Conservation (phyloP, 495 filamentous ascomycete species). For the Massariosphaeria phaeospora region DNA sequence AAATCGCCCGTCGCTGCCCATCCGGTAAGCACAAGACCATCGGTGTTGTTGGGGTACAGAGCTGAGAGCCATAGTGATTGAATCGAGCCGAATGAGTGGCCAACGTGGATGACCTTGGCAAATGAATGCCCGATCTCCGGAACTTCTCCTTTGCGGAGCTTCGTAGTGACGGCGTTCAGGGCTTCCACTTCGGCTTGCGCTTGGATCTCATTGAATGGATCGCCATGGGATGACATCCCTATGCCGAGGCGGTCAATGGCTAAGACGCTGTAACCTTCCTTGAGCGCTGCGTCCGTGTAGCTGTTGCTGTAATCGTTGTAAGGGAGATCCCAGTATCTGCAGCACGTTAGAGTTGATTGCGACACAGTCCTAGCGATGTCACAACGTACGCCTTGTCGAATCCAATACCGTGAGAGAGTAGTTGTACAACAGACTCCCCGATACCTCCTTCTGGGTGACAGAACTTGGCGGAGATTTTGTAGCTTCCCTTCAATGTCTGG, state of each 20-base stretch:
- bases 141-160: constrained; percentile 45
- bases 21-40: constrained; percentile 56
- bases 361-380: background rate
- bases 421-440: constrained; percentile 43
- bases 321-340: constrained; percentile 56
- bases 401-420: constrained; percentile 60
- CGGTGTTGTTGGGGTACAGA: constrained; percentile 49
- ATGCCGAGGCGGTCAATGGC: constrained; percentile 56
- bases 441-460: constrained; percentile 44
- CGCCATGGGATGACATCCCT: constrained; percentile 51
- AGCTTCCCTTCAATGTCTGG: constrained; percentile 43
- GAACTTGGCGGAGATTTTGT: constrained; percentile 47
- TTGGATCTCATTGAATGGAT: constrained; percentile 54
- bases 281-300: constrained; percentile 48
- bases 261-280: constrained; percentile 52
- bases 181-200: constrained; percentile 49
- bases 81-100: constrained; percentile 52
- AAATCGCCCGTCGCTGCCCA: constrained; percentile 46
- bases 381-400: constrained; percentile 49
- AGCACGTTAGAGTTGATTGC: background rate
- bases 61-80: constrained; percentile 46
- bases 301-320: constrained; percentile 43
- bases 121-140: constrained; percentile 37
- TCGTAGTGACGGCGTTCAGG: constrained; percentile 46
- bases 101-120: constrained; percentile 53